phyloP scores from a whole-genome alignment of 306 rosid species.

The Rosa lucieae region DNA sequence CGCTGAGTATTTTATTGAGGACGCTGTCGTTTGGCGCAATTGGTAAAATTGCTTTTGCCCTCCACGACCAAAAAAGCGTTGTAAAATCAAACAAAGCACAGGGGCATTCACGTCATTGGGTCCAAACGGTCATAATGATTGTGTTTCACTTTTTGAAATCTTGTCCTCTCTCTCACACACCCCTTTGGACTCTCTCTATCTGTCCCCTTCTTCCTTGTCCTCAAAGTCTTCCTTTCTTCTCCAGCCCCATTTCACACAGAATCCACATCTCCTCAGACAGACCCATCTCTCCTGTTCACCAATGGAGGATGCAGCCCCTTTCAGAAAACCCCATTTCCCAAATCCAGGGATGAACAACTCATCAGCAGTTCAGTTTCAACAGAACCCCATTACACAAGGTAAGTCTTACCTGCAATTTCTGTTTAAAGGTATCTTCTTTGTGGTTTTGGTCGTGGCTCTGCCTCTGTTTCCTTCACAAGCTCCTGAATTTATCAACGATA shows the following conservation, averaged over 20 bases:
- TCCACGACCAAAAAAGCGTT: not conserved
- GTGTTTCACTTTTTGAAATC: slow-evolving; percentile 25
- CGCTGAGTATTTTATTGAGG: not conserved
- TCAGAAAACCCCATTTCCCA: slow-evolving; percentile 46
- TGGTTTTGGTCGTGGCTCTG: slow-evolving; percentile 35
- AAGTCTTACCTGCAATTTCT: slow-evolving; percentile 52
- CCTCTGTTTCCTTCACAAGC: slow-evolving; percentile 91
- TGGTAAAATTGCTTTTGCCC: not conserved
- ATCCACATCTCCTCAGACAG: not conserved
- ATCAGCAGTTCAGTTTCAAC: slow-evolving; percentile 31
- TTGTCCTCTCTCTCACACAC: not conserved
- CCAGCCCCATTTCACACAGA: slow-evolving; percentile 25
- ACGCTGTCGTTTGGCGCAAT: slow-evolving; percentile 1
- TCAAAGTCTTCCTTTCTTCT: slow-evolving; percentile 59
- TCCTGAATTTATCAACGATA: slow-evolving; percentile 69
- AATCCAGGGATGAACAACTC: slow-evolving; percentile 31
- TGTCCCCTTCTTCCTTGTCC: slow-evolving; percentile 27
- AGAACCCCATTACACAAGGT: slow-evolving; percentile 42
- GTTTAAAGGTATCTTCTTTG: slow-evolving; percentile 52
- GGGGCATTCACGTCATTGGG: not conserved
- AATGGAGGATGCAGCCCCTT: slow-evolving; percentile 64
- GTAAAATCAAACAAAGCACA: not conserved
- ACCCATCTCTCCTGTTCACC: slow-evolving; percentile 22
- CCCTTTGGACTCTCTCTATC: not conserved
- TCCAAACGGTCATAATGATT: slow-evolving; percentile 31